Base-by-base conservation (phyloP, 2,329 filamentous ascomycete genomes). In the Arthrinium puccinioides region DNA sequence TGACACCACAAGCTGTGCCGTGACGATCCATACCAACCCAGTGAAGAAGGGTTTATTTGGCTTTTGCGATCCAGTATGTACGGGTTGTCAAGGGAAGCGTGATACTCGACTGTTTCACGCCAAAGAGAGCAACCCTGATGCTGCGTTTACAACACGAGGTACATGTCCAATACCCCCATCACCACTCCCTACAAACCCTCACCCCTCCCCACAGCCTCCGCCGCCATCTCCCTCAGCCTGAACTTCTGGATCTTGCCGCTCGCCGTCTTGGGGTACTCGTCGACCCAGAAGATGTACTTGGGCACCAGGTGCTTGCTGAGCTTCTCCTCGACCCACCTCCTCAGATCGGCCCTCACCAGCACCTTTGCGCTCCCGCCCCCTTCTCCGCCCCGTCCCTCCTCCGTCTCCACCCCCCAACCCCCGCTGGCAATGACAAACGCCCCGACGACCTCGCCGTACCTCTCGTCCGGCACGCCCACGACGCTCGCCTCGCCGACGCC, bases 221-320 rank as follows among this genome's bases (percentile, higher is more conserved):
- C 60, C 1, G 69, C 89, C 52, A 72, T 65, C 13, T 88, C 83
- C 53, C 77, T 75, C 51, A 97, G 59, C 65, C 83, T 90, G 57
- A 84, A 96, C 66, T 97, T 96, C 65, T 95, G 87, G 39, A 97
- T 89, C 75, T 98, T 98, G 18, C 90, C 90, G 57, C 87, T 95
- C 6, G 88, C 85, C 24, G 92, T 98, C 73, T 95, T 96, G 15
- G 90, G 90, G 56, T 86, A 94, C n/a, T 79, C 76, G 1, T 81
- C 72, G 0, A 85, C 70, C 74, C 85, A 95, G 56, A 95, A 95
- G n/a, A 97, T 74, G 55, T 90, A 78, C 61, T 85, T 92, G 0
- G 90, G 90, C 36, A 86, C 86, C 55, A 96, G 76, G 60, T 90
- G 85, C 46, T 76, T 78, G 21, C 73, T 76, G 44, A 97, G 59